These are phyloP conservation scores for Pachysandra terminalis DNA, from an alignment of 164 flowering plant species.

Conservation along the genomic window DNA sequence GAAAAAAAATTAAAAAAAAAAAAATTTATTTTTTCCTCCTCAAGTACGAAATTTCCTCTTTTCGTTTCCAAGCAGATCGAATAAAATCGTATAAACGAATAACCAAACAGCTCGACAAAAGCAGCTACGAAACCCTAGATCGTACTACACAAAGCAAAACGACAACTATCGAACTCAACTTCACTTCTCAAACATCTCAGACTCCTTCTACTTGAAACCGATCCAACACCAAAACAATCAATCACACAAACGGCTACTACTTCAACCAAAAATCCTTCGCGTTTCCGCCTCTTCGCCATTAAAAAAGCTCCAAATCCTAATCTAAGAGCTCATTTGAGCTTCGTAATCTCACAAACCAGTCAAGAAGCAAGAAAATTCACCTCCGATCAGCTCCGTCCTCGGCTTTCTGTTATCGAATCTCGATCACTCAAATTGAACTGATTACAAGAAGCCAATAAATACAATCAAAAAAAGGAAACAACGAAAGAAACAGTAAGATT, in stretches of 20 bases:
- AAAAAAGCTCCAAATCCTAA: background rate
- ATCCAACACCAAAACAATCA: background rate
- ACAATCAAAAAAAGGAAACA: too few species aligned
- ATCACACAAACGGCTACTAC: background rate
- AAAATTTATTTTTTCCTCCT: constrained; percentile 1
- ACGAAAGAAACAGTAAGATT: too few species aligned
- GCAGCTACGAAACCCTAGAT: background rate
- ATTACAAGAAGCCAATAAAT: background rate
- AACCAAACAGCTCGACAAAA: background rate
- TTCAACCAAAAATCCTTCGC: constrained; percentile 7
- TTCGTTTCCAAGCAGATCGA: constrained; percentile 6
- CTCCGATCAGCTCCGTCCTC: background rate
- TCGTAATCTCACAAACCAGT: background rate
- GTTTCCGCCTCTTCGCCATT: constrained; percentile 13
- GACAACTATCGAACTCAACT: background rate
- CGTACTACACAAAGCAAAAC: background rate
- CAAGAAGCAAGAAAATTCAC: background rate
- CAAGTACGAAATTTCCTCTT: background rate
- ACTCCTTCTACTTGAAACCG: background rate
- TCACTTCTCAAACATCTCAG: background rate
- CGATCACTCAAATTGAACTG: background rate
- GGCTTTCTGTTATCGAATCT: background rate
- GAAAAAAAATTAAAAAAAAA: too few species aligned
- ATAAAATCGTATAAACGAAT: background rate
- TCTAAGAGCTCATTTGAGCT: background rate